phyloP scores from a whole-genome alignment of 148 eudicot species.

The Nyssa sinensis region DNA sequence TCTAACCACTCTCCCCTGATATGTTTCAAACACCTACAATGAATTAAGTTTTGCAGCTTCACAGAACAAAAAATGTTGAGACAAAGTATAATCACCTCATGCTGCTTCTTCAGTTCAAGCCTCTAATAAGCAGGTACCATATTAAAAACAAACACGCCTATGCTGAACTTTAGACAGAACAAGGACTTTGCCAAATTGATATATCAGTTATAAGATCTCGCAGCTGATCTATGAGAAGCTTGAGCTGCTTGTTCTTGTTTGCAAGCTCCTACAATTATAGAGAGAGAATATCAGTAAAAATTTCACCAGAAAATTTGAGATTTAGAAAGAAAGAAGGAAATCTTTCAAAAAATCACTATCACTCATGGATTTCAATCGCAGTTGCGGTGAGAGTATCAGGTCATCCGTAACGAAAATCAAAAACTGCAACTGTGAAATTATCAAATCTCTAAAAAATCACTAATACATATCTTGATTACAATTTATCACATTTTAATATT shows the following conservation, averaged over 20 bases:
- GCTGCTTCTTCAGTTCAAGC: not conserved
- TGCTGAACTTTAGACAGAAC: constrained; percentile 35
- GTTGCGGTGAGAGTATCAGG: no score
- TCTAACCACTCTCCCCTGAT: no score
- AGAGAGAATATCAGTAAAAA: not conserved
- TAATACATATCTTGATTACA: no score
- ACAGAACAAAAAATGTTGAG: not conserved
- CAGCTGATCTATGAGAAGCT: constrained; percentile 73
- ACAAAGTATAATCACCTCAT: not conserved
- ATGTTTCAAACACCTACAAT: no score
- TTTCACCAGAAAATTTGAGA: not conserved
- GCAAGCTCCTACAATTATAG: constrained; percentile 56
- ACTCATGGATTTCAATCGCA: no score
- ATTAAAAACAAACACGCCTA: not conserved
- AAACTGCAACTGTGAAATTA: not conserved
- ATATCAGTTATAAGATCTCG: constrained; percentile 67
- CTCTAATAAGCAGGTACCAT: no score
- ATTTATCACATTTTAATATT: no score
- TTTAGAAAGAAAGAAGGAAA: no score
- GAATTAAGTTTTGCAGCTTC: constrained; percentile 7
- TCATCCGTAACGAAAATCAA: no score
- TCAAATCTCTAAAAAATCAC: no score
- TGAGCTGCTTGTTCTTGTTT: constrained; percentile 66
- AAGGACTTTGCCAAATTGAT: constrained; percentile 88
- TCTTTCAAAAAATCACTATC: no score